These are phyloP conservation scores for Raddia guianensis DNA, from an alignment of 176 grass and related monocot species.

Conservation along the genomic window DNA sequence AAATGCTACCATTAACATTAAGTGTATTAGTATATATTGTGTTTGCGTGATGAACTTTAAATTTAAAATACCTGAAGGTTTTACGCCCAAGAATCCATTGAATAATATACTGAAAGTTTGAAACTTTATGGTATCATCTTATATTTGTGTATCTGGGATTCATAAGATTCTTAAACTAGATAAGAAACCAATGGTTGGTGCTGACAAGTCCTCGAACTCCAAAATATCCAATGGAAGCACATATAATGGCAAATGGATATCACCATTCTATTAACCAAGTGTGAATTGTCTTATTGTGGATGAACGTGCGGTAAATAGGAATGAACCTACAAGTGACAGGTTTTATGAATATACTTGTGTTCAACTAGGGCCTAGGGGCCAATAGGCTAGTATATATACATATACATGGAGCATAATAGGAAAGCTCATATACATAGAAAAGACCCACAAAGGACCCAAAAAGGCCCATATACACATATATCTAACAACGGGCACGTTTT, in stretches of 20 bases:
- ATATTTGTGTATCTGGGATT: background rate
- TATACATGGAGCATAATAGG: no score
- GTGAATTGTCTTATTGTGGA: background rate
- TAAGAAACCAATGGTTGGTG: background rate
- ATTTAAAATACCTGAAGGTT: conserved; percentile 12
- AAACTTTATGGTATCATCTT: conserved; percentile 8
- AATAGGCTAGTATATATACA: no score
- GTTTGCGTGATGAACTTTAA: conserved; percentile 14
- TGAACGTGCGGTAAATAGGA: background rate
- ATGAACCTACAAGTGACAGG: background rate
- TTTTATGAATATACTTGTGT: no score
- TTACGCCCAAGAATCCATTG: background rate
- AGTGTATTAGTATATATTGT: background rate
- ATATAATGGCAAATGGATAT: background rate
- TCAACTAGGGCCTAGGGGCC: no score
- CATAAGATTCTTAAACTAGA: background rate
- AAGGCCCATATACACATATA: no score
- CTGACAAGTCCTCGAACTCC: background rate
- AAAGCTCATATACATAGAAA: no score
- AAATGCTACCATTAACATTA: conserved; percentile 10
- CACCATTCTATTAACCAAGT: conserved; percentile 3
- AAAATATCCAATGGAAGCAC: background rate
- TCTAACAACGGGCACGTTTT: no score
- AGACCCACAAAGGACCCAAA: no score
- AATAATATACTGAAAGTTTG: background rate